These are phyloP conservation scores for Berberis vulgaris DNA, from an alignment of 164 flowering plant species.

Conservation along the genomic window DNA sequence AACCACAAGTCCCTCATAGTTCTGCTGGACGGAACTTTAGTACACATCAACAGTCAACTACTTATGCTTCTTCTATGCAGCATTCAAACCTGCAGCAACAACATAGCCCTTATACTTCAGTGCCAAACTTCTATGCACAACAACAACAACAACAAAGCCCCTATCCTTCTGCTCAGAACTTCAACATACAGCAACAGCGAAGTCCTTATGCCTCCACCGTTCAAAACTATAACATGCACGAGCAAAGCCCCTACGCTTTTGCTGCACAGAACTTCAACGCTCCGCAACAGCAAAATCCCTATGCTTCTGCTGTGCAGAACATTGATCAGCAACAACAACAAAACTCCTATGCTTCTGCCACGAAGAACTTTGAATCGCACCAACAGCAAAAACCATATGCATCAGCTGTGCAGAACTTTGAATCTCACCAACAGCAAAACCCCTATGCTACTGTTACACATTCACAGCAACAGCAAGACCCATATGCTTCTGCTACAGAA, in stretches of 20 bases:
- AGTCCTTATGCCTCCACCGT: neutral
- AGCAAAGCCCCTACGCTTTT: conserved; percentile 3
- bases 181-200: conserved; percentile 1
- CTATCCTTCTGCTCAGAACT: neutral
- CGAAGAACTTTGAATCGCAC: neutral
- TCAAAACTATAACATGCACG: neutral
- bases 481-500: conserved; percentile 12
- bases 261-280: conserved; percentile 2
- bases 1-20: conserved; percentile 10
- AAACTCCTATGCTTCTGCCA: neutral
- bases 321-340: neutral
- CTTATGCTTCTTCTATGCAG: conserved; percentile 3
- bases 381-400: conserved; percentile 4
- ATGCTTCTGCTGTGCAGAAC: conserved; percentile 5
- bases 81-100: conserved; percentile 1
- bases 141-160: neutral
- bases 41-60: conserved; percentile 4
- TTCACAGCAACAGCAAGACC: conserved; percentile 7
- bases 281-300: conserved; percentile 1
- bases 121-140: neutral
- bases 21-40: conserved; percentile 14
- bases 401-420: conserved; percentile 1
- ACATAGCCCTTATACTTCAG: neutral
- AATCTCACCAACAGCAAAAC: conserved; percentile 2
- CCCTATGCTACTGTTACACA: conserved; percentile 1